A percentile compares a stretch with the other conserved stretches of the same genome.
These are phyloP conservation scores for Emericellopsis atlantica DNA, from an alignment of 2,329 filamentous ascomycete genomes.

Conservation along the genomic window DNA sequence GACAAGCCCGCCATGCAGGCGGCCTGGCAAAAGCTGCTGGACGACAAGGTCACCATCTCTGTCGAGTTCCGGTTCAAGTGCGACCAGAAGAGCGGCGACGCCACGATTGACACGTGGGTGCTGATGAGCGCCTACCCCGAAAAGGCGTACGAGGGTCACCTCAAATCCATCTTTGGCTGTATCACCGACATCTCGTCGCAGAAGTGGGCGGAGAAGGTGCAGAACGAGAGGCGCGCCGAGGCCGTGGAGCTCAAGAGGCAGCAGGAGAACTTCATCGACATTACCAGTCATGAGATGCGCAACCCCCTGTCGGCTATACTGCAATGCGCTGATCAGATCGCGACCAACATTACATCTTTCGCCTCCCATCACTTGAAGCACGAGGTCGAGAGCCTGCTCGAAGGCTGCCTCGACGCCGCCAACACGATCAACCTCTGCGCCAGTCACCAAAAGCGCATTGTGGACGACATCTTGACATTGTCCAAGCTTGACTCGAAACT, in stretches of 20 bases:
- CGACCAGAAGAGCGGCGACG: conserved; percentile 47
- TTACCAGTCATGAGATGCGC: conserved; percentile 64
- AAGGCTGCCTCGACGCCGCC: conserved; percentile 57
- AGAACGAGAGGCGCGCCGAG: conserved; percentile 66
- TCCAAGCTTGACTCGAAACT: conserved; percentile 61
- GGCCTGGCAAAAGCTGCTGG: conserved; percentile 50
- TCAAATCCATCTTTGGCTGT: conserved; percentile 68
- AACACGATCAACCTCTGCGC: conserved; percentile 72
- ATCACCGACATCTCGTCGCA: conserved; percentile 79
- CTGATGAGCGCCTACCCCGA: conserved; percentile 68
- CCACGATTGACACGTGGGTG: conserved; percentile 59
- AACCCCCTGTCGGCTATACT: conserved; percentile 65
- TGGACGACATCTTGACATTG: conserved; percentile 54
- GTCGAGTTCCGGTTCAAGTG: conserved; percentile 67
- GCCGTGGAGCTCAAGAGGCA: conserved; percentile 69
- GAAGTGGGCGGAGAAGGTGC: conserved; percentile 73
- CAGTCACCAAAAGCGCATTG: conserved; percentile 64
- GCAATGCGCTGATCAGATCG: conserved; percentile 66
- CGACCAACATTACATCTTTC: conserved; percentile 32
- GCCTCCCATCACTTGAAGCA: conserved; percentile 21
- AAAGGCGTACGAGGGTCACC: conserved; percentile 45
- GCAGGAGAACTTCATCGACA: conserved; percentile 61
- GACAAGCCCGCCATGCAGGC: conserved; percentile 46
- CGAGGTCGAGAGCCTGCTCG: conserved; percentile 34
- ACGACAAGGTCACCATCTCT: conserved; percentile 50